Evolutionary conservation across 2,329 filamentous ascomycete genomes (phyloP), one percentile per base, ranked within the genome.

Genomic region (Venturia oleaginea): DNA sequence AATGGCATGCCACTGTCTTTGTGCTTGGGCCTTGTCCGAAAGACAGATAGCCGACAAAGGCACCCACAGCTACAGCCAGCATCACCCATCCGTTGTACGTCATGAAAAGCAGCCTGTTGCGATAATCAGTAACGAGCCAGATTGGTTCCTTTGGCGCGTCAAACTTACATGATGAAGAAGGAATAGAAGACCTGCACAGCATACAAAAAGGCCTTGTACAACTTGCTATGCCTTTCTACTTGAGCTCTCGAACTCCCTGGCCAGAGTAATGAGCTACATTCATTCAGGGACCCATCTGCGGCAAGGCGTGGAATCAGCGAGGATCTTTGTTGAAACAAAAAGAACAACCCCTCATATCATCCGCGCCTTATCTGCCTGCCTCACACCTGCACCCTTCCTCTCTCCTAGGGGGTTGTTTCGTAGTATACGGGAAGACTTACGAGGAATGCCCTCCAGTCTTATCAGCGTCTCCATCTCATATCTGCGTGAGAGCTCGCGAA

Each of bases 61-160:
- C 92, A 19, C 94, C 94, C 11, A 95, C 79, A 0, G 89, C 89
- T 19, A 97, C 92, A 3, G 93, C 85, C 69, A 96, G 77, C 94
- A 99, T 99, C 69, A 99, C 87, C 87, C 90, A 96, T 65, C 94
- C 94, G 72, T 99, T 99, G 79, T 99, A 99, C n/a, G 94, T 99
- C 94, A 99, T 99, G 78, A 99, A 99, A 27, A 99, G 79, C 67
- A 99, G 82, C 94, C 93, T 97, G 66, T 19, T 22, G 11, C 27
- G n/a, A 37, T 17, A 32, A 60, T 46, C 42, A 60, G 22, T 30
- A 11, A 7, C 32, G 15, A 5, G 17, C 1, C 48, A 19, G 8
- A 4, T 27, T 34, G 2, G 15, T 11, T 66, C 61, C 24, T 92
- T 86, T 11, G 6, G 10, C 43, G 62, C 6, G 7, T 66, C 59